Evolutionary conservation across 2,329 filamentous ascomycete species (phyloP).

Genomic region (Chalaropsis thielavioides): DNA sequence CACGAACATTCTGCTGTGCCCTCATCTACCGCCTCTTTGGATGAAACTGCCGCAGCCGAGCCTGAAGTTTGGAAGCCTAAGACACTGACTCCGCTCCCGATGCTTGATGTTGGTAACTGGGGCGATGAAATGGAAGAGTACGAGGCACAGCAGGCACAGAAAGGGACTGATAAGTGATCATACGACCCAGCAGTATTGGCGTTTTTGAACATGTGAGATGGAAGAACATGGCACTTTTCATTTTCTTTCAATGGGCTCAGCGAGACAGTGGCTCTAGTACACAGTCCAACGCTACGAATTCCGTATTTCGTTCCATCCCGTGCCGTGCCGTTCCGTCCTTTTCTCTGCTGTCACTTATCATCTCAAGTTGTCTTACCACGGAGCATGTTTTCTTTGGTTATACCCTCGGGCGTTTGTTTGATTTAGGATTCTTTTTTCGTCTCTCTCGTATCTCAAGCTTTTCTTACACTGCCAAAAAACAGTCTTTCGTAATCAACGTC

Average conservation of each 20-base stretch:
- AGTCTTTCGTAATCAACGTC: not conserved
- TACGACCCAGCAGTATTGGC: not conserved
- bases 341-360: not conserved
- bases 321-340: not conserved
- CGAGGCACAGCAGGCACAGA: slow-evolving; percentile 22
- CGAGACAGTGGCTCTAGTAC: not conserved
- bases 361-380: not conserved
- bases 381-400: not conserved
- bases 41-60: not conserved
- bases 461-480: not conserved
- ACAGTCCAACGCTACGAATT: not conserved
- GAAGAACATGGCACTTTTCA: not conserved
- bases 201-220: not conserved
- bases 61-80: slow-evolving; percentile 16
- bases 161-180: not conserved
- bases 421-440: not conserved
- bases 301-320: not conserved
- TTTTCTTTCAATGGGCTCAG: not conserved
- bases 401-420: not conserved
- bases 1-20: not conserved
- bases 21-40: not conserved
- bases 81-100: slow-evolving; percentile 25
- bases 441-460: not conserved
- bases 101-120: slow-evolving; percentile 35
- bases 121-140: slow-evolving; percentile 44